phyloP scores from a whole-genome alignment of 768 basidiomycete genomes.

The Kondoa subrosea region DNA sequence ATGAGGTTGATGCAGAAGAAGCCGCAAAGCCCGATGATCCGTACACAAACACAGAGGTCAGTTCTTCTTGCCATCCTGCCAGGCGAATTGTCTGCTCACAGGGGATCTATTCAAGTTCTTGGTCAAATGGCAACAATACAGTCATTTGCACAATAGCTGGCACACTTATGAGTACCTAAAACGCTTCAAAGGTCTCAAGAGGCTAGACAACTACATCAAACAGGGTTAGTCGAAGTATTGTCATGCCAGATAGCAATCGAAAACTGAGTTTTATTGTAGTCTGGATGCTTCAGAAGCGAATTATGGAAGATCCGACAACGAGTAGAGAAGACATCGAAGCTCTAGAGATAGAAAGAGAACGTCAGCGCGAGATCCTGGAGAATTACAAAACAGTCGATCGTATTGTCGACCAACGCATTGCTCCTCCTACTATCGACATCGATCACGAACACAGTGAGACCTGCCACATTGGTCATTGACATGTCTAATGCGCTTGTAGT shows the following conservation, averaged over 20 bases:
- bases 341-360: constrained; percentile 73
- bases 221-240: constrained; percentile 28
- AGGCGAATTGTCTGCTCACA: constrained; percentile 23
- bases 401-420: constrained; percentile 59
- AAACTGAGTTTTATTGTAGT: constrained; percentile 17
- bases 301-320: constrained; percentile 47
- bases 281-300: constrained; percentile 56
- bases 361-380: constrained; percentile 79
- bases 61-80: constrained; percentile 48
- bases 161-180: constrained; percentile 93
- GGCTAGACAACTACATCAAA: constrained; percentile 98
- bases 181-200: constrained; percentile 84
- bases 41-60: constrained; percentile 41
- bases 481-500: constrained; percentile 31
- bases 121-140: constrained; percentile 98
- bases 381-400: constrained; percentile 81
- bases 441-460: constrained; percentile 26
- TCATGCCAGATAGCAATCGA: background rate
- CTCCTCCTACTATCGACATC: constrained; percentile 23
- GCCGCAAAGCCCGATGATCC: background rate
- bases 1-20: constrained; percentile 49
- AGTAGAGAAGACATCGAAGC: constrained; percentile 77
- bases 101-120: constrained; percentile 45
- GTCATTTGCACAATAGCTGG: constrained; percentile 97
- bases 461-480: background rate